Evolutionary conservation across 2,329 filamentous ascomycete species (phyloP), one percentile per base, ranked within the genome.

Genomic region (Aspergillus glaucus): DNA sequence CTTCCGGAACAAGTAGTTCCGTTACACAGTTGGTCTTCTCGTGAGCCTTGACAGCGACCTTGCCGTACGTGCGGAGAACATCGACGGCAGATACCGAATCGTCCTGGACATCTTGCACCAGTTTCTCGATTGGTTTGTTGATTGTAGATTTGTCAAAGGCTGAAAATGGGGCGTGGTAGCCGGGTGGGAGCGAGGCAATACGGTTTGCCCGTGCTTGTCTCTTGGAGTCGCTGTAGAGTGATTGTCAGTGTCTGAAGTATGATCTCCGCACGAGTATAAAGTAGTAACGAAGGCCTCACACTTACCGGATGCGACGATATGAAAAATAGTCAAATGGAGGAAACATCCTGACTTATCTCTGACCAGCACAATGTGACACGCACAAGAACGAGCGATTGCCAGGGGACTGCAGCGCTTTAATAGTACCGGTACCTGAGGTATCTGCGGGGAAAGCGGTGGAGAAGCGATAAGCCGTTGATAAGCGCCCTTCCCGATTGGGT

Each of bases 21-120:
- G 92, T 96, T 10, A 94, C 71, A 62, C 88, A 94, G 67, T 96
- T 96, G 2, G 90, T 95, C 70, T 86, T 86, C 53, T 85, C 79
- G 32, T 96, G 92, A 1, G 89, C 91, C 62, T 84, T 85, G 46
- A 95, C 66, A 0, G 91, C 87, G 17, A 92, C 84, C 68, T 94
- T 95, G 61, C 87, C 87, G 65, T 96, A 97, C 9, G 89, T 83
- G 51, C 77, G 82, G n/a, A 96, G 81, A 43, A 96, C 80, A 52
- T 89, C 83, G 21, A 85, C 65, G 0, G 91, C 84, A 10, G 79
- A 77, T 44, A 82, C 74, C 46, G 75, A 70, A 41, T 83, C 79
- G n/a, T 80, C 78, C 28, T 92, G 88, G 3, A 95, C 86, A 71
- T 86, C 81, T 52, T 83, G 71, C 5, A 95, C 90, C 3, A 95